Conservation (phyloP, 2,329 filamentous ascomycete species). For the Fusarium sp. region DNA sequence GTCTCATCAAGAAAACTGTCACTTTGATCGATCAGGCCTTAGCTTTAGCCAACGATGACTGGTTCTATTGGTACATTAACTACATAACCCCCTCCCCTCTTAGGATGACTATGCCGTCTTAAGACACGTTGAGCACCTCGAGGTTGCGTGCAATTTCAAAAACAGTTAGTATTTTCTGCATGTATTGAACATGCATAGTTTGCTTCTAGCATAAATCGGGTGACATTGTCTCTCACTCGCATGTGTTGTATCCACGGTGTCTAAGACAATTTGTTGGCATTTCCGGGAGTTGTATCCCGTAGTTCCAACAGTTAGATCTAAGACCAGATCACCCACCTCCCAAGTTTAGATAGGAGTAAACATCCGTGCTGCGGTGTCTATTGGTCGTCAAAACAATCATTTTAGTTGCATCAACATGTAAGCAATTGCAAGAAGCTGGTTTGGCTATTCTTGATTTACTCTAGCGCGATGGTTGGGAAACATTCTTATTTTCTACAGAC, state of each 20-base stretch:
- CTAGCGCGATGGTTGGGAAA: conserved; percentile 25
- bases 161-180: not conserved
- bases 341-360: too few relatives aligned
- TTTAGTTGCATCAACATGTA: conserved; percentile 12
- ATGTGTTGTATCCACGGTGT: not conserved
- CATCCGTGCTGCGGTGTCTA: not conserved
- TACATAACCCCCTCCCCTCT: not conserved
- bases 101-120: not conserved
- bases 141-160: not conserved
- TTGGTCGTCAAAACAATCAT: conserved; percentile 25
- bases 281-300: conserved; percentile 20
- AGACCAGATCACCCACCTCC: not conserved
- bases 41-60: not conserved
- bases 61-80: too few relatives aligned
- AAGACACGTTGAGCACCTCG: conserved; percentile 2
- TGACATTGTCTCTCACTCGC: too few relatives aligned
- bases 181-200: not conserved
- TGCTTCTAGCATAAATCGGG: not conserved
- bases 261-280: conserved; percentile 16
- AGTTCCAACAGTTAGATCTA: conserved; percentile 6
- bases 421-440: conserved; percentile 18
- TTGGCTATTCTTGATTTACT: conserved; percentile 22
- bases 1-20: not conserved
- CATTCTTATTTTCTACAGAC: conserved; percentile 25
- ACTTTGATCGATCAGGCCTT: not conserved